Conservation (phyloP, 257 asterid genomes). For the Ajuga chamaepitys region DNA sequence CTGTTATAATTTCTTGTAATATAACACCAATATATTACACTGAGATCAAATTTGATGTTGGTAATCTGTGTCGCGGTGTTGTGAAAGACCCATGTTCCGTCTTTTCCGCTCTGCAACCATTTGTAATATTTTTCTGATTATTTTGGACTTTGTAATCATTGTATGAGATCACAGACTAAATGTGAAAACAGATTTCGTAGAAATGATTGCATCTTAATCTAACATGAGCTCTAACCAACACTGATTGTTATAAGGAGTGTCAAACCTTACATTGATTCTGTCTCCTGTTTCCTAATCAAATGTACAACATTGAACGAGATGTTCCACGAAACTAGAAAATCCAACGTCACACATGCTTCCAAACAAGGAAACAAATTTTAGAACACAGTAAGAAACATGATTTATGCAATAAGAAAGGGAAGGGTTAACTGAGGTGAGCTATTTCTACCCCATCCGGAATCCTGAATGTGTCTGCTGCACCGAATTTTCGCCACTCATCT, state of each 20-base stretch:
- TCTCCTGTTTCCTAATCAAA: not conserved
- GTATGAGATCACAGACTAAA: not conserved
- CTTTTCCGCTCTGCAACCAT: not conserved
- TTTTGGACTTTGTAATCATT: not conserved
- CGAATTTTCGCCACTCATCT: slow-evolving; percentile 72
- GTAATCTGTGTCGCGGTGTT: not conserved
- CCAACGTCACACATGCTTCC: not conserved
- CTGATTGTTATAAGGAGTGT: no score
- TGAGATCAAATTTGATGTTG: not conserved
- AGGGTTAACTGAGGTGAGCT: slow-evolving; percentile 50
- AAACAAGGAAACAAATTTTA: not conserved
- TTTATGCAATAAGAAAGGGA: not conserved
- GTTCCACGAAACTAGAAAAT: not conserved
- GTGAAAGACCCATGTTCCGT: not conserved
- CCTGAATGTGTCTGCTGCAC: slow-evolving; percentile 83
- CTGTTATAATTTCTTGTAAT: not conserved
- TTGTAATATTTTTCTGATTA: not conserved
- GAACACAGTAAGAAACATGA: not conserved
- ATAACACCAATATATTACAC: not conserved
- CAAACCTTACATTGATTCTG: not conserved
- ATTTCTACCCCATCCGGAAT: slow-evolving; percentile 76
- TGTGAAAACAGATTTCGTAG: not conserved
- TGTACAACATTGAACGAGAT: not conserved
- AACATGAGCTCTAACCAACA: no score
- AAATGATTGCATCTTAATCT: no score